A percentile compares a stretch with the other conserved stretches of the same genome.
phyloP scores from a whole-genome alignment of 2,329 filamentous ascomycete genomes.

The Colletotrichum sp. region DNA sequence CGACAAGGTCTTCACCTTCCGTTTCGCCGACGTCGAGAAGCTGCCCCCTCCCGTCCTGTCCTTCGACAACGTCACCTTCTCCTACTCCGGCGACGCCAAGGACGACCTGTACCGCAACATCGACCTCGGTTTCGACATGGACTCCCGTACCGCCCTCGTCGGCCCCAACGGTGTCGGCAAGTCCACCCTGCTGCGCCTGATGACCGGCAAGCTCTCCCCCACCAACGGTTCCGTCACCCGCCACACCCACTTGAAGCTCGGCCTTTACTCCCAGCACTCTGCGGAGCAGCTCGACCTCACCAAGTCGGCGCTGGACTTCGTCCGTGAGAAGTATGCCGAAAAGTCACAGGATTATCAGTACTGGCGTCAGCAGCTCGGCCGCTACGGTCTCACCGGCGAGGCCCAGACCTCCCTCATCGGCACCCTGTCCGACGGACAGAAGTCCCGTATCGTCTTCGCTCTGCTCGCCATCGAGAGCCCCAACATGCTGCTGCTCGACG shows the following conservation, averaged over 20 bases:
- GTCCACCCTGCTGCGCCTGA: constrained; percentile 92
- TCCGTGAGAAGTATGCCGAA: constrained; percentile 89
- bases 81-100: constrained; percentile 86
- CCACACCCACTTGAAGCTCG: constrained; percentile 98
- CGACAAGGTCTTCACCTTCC: constrained; percentile 94
- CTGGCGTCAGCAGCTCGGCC: constrained; percentile 97
- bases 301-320: constrained; percentile 97
- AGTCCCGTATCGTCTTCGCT: constrained; percentile 97
- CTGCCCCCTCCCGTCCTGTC: constrained; percentile 96
- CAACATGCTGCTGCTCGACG: constrained; percentile 97
- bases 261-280: constrained; percentile 98
- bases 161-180: constrained; percentile 99
- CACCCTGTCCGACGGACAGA: constrained; percentile 96
- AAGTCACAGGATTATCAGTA: constrained; percentile 98
- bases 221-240: constrained; percentile 82
- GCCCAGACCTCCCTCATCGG: constrained; percentile 97
- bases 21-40: constrained; percentile 98
- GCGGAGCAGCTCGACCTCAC: constrained; percentile 97
- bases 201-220: constrained; percentile 93
- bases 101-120: constrained; percentile 97
- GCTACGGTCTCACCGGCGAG: constrained; percentile 92
- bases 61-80: constrained; percentile 97
- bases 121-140: constrained; percentile 99
- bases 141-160: constrained; percentile 94
- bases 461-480: constrained; percentile 92